A percentile compares a stretch with the other conserved stretches of the same genome.
These are phyloP conservation scores for Margaritispora aquatica DNA, from an alignment of 495 filamentous ascomycete species.

Conservation along the genomic window DNA sequence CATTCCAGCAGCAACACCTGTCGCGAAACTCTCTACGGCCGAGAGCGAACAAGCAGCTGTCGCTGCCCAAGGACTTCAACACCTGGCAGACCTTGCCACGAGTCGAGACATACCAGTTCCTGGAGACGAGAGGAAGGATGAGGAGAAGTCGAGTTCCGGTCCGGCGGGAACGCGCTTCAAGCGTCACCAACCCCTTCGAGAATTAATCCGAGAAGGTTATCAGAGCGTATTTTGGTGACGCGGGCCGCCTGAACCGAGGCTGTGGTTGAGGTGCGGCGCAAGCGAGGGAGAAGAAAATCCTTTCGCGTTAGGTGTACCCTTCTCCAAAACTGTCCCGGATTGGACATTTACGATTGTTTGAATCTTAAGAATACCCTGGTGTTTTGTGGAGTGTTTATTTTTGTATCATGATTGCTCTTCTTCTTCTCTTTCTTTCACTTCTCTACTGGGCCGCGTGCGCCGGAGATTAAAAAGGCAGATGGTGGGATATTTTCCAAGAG, in stretches of 20 bases:
- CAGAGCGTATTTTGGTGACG: not conserved
- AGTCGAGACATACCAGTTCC: not conserved
- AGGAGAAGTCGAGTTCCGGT: not conserved
- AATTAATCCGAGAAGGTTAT: conserved; percentile 1
- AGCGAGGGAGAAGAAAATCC: not conserved
- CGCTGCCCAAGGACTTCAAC: conserved; percentile 46
- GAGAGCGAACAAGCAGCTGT: conserved; percentile 22
- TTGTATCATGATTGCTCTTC: not conserved
- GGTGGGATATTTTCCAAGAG: not conserved
- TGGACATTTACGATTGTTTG: not conserved
- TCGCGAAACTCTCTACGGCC: not conserved
- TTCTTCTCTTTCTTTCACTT: not conserved
- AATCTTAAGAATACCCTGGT: conserved; percentile 15
- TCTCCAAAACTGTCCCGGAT: not conserved
- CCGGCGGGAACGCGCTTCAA: not conserved
- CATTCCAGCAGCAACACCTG: not conserved
- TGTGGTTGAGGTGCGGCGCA: not conserved
- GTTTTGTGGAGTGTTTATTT: conserved; percentile 4
- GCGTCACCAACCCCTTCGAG: not conserved
- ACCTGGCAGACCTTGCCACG: conserved; percentile 58
- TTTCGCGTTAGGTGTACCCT: not conserved
- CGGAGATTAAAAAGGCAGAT: not conserved
- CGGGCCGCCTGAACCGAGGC: conserved; percentile 3
- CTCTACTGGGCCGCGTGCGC: not conserved
- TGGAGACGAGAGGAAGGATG: conserved; percentile 5